These are phyloP conservation scores for Sporothrix euskadiensis DNA, from an alignment of 2,329 filamentous ascomycete species.

Conservation along the genomic window DNA sequence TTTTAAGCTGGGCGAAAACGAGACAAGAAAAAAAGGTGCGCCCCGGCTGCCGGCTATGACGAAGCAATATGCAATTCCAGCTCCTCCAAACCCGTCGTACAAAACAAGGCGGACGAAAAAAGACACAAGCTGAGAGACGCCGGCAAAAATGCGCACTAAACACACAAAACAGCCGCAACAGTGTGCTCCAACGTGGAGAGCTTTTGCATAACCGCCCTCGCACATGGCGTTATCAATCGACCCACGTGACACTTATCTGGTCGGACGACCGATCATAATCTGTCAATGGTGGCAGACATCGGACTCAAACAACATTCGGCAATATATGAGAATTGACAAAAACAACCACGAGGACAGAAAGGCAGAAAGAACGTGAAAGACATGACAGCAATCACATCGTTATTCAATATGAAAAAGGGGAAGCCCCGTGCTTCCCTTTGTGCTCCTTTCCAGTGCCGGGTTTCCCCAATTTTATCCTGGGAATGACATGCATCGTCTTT, in stretches of 20 bases:
- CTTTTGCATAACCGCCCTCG: neutral
- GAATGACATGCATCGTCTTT: conserved; percentile 8
- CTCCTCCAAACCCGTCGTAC: neutral
- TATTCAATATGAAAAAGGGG: neutral
- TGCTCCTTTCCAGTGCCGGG: neutral
- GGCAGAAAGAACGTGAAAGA: neutral
- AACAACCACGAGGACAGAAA: neutral
- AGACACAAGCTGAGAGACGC: neutral
- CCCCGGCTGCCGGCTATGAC: conserved; percentile 5
- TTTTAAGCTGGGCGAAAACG: neutral
- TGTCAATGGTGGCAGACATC: neutral
- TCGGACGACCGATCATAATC: neutral
- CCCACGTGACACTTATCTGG: neutral
- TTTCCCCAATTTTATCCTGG: neutral
- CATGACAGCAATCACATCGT: neutral
- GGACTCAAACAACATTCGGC: neutral
- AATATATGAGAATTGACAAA: neutral
- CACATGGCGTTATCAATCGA: conserved; percentile 9
- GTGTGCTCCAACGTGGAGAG: neutral
- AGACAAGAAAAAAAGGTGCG: neutral
- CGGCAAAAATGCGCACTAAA: conserved; percentile 1
- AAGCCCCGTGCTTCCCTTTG: neutral
- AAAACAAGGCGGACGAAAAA: conserved; percentile 7
- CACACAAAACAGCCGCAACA: neutral
- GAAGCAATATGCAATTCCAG: neutral